Evolutionary conservation across 2,329 filamentous ascomycete species (phyloP), one percentile per base, ranked within the genome.

Genomic region (Ophiostoma pallidulum): DNA sequence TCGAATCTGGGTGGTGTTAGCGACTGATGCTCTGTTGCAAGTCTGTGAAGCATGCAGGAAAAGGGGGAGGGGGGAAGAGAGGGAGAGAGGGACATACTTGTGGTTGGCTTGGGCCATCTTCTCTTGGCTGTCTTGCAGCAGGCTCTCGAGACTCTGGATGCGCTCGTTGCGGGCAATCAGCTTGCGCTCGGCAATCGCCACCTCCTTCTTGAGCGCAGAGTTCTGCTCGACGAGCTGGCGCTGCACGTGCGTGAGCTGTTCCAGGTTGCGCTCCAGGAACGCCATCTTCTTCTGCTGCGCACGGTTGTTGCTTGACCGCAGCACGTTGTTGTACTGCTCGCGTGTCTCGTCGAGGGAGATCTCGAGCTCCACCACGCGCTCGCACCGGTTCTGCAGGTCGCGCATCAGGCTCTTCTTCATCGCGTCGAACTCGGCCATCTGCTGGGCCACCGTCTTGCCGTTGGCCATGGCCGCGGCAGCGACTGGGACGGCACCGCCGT

Each of bases 271-370:
- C 72, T 98, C 92, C 43, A 98, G 71, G 77, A 98, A 98, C 14
- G 92, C 94, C 86, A 98, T 97, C 78, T 98, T 98, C 84, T 98
- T 98, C 69, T 98, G 92, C 71, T 98, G 92, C 20, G 92, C 91
- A 51, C 92, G 85, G 73, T 94, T 97, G 74, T 98, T 98, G 56
- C 88, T 95, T 42, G 88, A 92, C 48, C 91, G 84, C 50, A 98
- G 77, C 51, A 98, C 92, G 59, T 95, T 96, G 74, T 98, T 97
- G 72, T 98, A 98, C 69, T 98, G 92, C 72, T 98, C 92, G 48
- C 92, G 81, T 1, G 92, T 96, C 72, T 96, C 90, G 62, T 98
- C 92, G 43, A 98, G 77, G 31, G 87, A 94, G 60, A 98, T 98
- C 67, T 98, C 92, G 24, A 98, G 80, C 72, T 98, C 92, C 16